Evolutionary conservation across 2,329 filamentous ascomycete genomes (phyloP).

Genomic region (Curvularia lunata): DNA sequence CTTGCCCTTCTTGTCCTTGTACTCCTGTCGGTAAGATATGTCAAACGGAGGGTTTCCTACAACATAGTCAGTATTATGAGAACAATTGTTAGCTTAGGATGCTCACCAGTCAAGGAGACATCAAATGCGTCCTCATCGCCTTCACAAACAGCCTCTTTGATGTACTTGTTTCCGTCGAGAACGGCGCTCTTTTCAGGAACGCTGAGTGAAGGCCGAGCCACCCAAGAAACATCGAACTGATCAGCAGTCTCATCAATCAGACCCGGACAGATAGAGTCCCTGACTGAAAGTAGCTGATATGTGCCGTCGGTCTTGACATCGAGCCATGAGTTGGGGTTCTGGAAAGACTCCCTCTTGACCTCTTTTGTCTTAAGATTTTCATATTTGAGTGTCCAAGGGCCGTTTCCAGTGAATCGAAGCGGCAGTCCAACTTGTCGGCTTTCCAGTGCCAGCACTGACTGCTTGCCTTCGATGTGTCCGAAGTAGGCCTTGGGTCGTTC

Average conservation of each 20-base stretch:
- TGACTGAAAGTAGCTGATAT: slow-evolving; percentile 80
- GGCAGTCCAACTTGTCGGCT: slow-evolving; percentile 76
- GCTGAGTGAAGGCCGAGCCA: slow-evolving; percentile 75
- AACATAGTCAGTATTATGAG: slow-evolving; percentile 28
- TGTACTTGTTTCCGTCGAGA: slow-evolving; percentile 60
- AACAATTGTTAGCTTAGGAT: background rate
- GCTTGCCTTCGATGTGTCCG: slow-evolving; percentile 81
- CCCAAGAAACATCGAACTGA: slow-evolving; percentile 82
- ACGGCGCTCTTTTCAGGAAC: slow-evolving; percentile 69
- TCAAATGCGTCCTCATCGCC: slow-evolving; percentile 92
- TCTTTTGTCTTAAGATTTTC: slow-evolving; percentile 65
- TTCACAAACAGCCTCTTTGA: slow-evolving; percentile 87
- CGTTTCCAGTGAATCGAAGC: slow-evolving; percentile 81
- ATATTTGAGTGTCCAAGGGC: slow-evolving; percentile 82
- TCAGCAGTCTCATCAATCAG: slow-evolving; percentile 75
- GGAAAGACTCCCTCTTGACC: slow-evolving; percentile 58
- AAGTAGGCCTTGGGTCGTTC: slow-evolving; percentile 89
- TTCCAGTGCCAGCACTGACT: slow-evolving; percentile 76
- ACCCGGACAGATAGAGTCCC: slow-evolving; percentile 82
- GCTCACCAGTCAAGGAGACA: slow-evolving; percentile 74
- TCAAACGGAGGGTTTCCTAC: slow-evolving; percentile 79
- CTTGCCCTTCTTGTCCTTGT: slow-evolving; percentile 69
- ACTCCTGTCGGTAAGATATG: slow-evolving; percentile 79
- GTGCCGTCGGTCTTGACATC: slow-evolving; percentile 70
- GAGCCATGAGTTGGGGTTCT: slow-evolving; percentile 70